Evolutionary conservation across 768 basidiomycete species (phyloP).

Genomic region (Chlorophyllum brunneum): DNA sequence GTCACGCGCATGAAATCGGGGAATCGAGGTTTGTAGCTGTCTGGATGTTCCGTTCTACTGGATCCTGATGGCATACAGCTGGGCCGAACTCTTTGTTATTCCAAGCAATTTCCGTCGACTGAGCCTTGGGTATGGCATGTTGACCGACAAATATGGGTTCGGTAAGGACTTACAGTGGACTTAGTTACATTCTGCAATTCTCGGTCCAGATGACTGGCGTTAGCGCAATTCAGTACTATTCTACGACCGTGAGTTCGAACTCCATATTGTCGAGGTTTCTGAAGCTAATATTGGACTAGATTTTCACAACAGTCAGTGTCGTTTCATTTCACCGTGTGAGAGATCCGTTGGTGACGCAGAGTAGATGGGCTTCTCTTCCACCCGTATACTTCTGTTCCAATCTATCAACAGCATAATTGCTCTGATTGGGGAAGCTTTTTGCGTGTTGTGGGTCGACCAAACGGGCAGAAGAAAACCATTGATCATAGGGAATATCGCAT

Average conservation of each 20-base stretch:
- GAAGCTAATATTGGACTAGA: no score
- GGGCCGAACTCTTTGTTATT: slow-evolving; percentile 36
- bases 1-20: slow-evolving; percentile 31
- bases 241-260: slow-evolving; percentile 30
- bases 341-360: no score
- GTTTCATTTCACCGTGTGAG: no score
- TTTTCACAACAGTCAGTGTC: slow-evolving; percentile 30
- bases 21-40: slow-evolving; percentile 30
- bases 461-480: slow-evolving; percentile 36
- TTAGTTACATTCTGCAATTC: slow-evolving; percentile 43
- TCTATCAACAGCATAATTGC: slow-evolving; percentile 53
- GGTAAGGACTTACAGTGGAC: slow-evolving; percentile 10
- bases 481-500: slow-evolving; percentile 38
- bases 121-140: slow-evolving; percentile 32
- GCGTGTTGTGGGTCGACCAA: slow-evolving; percentile 41
- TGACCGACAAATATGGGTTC: neutral
- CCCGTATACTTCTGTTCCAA: slow-evolving; percentile 46
- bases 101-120: slow-evolving; percentile 45
- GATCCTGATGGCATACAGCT: slow-evolving; percentile 18
- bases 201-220: slow-evolving; percentile 62
- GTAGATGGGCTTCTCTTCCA: slow-evolving; percentile 43
- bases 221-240: slow-evolving; percentile 54
- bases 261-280: neutral
- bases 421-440: slow-evolving; percentile 46
- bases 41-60: neutral